Base-by-base conservation (phyloP, 2,329 filamentous ascomycete species). In the Aspergillus pseudoviridinutans region DNA sequence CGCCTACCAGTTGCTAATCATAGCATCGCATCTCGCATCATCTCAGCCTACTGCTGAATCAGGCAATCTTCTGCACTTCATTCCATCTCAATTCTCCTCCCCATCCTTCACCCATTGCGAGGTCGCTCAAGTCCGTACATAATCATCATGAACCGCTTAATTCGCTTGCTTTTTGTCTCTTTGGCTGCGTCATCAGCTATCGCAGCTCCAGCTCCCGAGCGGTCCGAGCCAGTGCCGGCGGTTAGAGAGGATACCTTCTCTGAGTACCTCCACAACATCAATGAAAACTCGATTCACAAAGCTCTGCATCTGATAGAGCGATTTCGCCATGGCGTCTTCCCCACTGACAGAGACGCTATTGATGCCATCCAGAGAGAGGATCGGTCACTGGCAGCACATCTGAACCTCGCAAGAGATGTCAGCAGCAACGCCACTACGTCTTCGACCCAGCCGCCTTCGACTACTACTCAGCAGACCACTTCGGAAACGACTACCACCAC, bases 261-360 rank as follows among this genome's bases (percentile, higher is more conserved):
- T 61, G 79, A 84, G 58, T 71, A 86, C 55, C 74, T 87, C 54
- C 77, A 81, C 59, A 78, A 79, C 25, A 75, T 87, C 56, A 83
- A 86, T 24, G 80, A 81, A 55, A 79, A 84, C 51, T 80, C 83
- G 46, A 77, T 92, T 54, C 87, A 90, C 71, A 81, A 82, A 50
- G 83, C 89, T 54, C 79, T 92, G 32, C 86, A 89, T 71, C 81
- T 86, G 65, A 78, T 87, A 54, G 80, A 81, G 50, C 83, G 84
- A 67, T 90, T 87, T 74, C 82, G 85, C 69, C 83, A 89, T 68
- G 88, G 87, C 58, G 81, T 90, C 56, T 89, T 87, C 71, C 80
- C 83, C 61, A 84, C 85, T 61, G 87, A 89, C 66, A 80, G 80
- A 63, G 78, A 81, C 10, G 87, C 86, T 27, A 79, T 89, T 55